These are phyloP conservation scores for Parietichytrium sp. DNA, from an alignment of 108 stramenopile species.

Conservation along the genomic window DNA sequence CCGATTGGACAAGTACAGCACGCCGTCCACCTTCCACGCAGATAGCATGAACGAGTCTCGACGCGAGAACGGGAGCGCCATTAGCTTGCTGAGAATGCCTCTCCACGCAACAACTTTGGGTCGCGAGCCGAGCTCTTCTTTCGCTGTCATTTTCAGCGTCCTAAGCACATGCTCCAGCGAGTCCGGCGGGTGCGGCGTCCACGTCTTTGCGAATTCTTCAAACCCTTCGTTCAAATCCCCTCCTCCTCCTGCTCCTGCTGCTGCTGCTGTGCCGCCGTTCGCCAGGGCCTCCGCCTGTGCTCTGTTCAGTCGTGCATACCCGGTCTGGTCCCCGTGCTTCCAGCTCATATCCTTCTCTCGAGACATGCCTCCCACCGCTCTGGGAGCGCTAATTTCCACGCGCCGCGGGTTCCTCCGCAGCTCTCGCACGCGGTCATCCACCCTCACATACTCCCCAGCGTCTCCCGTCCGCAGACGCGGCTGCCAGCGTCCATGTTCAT, in stretches of 20 bases:
- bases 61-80: neutral
- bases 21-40: conserved; percentile 10
- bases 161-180: neutral
- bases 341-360: neutral
- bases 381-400: no score
- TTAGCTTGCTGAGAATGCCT: conserved; percentile 17
- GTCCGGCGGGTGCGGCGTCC: conserved; percentile 18
- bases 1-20: neutral
- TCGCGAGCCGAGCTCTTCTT: neutral
- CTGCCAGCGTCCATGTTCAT: no score
- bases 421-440: no score
- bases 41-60: neutral
- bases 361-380: conserved; percentile 13
- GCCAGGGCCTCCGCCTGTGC: neutral
- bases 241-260: no score
- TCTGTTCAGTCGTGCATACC: neutral
- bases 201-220: conserved; percentile 1
- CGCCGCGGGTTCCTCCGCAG: no score
- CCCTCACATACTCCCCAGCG: no score
- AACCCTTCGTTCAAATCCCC: conserved; percentile 6
- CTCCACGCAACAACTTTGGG: conserved; percentile 12
- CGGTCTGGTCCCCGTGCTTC: neutral
- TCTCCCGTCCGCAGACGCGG: no score
- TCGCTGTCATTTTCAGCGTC: neutral
- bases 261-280: no score